Conservation (phyloP, 2,329 filamentous ascomycete species). For the Anthostomella pinea region DNA sequence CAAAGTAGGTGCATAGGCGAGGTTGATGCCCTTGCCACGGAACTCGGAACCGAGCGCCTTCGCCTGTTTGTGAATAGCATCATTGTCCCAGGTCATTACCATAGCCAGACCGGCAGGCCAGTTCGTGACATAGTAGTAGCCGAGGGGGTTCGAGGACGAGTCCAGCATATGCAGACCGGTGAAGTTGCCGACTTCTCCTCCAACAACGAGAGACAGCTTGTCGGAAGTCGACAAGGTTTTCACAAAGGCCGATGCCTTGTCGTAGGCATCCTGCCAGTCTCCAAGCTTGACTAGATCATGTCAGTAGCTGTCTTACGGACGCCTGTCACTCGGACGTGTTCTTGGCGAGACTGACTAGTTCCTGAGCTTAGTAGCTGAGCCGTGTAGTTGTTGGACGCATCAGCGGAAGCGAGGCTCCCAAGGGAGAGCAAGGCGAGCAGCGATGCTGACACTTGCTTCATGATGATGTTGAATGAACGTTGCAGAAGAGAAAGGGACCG, state of each 20-base stretch:
- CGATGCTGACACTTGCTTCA: slow-evolving; percentile 9
- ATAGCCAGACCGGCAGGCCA: slow-evolving; percentile 25
- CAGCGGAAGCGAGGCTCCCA: slow-evolving; percentile 9
- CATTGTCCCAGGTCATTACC: slow-evolving; percentile 26
- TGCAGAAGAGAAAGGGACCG: too few relatives aligned
- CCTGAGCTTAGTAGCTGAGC: slow-evolving; percentile 17
- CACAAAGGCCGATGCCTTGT: slow-evolving; percentile 30
- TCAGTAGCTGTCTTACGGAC: background rate
- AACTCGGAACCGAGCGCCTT: slow-evolving; percentile 17
- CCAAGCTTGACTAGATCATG: slow-evolving; percentile 20
- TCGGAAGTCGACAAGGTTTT: slow-evolving; percentile 33
- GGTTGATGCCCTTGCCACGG: slow-evolving; percentile 25
- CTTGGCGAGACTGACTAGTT: slow-evolving; percentile 9
- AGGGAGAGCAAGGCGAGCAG: slow-evolving; percentile 10
- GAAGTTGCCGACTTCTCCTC: slow-evolving; percentile 32
- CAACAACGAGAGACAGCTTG: slow-evolving; percentile 36
- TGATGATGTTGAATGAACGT: too few relatives aligned
- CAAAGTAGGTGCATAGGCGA: slow-evolving; percentile 24
- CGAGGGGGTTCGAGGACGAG: slow-evolving; percentile 18
- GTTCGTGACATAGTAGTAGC: slow-evolving; percentile 27
- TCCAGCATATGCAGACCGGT: slow-evolving; percentile 15
- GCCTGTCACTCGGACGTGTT: background rate
- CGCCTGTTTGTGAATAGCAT: slow-evolving; percentile 12
- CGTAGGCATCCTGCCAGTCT: slow-evolving; percentile 19
- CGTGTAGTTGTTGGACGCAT: slow-evolving; percentile 19